Percentiles rank a stretch among this genome's conserved stretches.
phyloP scores from a whole-genome alignment of 768 basidiomycete genomes.

The Amanita muscaria region DNA sequence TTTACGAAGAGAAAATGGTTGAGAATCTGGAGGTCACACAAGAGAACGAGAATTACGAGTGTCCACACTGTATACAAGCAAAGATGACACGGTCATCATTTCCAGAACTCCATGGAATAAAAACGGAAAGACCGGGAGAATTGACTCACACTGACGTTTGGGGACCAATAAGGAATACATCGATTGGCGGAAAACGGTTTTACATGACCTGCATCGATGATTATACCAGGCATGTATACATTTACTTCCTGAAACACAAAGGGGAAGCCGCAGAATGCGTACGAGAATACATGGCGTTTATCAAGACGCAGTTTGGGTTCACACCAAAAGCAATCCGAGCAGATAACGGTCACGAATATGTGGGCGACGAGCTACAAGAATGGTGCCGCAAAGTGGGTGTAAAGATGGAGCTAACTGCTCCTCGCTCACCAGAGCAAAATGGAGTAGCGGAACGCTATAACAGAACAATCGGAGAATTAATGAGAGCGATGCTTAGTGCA shows the following conservation, averaged over 20 bases:
- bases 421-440: constrained; percentile 23
- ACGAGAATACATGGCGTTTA: background rate
- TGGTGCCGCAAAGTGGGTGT: constrained; percentile 17
- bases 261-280: background rate
- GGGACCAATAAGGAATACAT: no score
- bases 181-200: background rate
- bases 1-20: no score
- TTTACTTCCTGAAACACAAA: background rate
- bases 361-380: constrained; percentile 11
- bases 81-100: no score
- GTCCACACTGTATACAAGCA: no score
- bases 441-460: constrained; percentile 24
- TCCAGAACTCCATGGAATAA: no score
- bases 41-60: no score
- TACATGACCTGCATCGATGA: no score
- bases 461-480: constrained; percentile 15
- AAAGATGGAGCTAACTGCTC: constrained; percentile 18
- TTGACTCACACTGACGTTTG: constrained; percentile 9
- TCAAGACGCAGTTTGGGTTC: constrained; percentile 13
- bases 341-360: constrained; percentile 20
- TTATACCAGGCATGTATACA: no score
- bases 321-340: constrained; percentile 11
- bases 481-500: constrained; percentile 16
- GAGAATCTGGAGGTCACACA: no score
- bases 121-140: background rate